These are phyloP conservation scores for Paramyrothecium sp. DNA, from an alignment of 2,329 filamentous ascomycete genomes.

Conservation along the genomic window DNA sequence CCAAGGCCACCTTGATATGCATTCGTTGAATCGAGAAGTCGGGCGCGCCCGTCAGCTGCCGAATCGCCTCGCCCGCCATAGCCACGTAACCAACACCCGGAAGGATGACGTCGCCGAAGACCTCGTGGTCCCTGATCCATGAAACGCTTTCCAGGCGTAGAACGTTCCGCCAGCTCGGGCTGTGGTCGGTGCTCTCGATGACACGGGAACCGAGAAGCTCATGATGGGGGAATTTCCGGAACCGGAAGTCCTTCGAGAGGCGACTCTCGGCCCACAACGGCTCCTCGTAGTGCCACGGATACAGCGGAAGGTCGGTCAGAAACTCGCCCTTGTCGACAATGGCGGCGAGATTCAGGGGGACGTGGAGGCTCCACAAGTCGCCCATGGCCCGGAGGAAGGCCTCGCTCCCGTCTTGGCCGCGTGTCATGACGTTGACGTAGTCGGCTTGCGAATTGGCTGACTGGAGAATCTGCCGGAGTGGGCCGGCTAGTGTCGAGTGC, in stretches of 20 bases:
- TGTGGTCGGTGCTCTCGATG: neutral
- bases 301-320: neutral
- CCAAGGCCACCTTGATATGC: neutral
- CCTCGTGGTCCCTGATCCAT: slow-evolving; percentile 39
- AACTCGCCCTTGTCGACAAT: too few species aligned
- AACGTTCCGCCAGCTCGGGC: slow-evolving; percentile 31
- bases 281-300: neutral
- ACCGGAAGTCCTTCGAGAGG: neutral
- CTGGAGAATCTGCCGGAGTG: slow-evolving; percentile 20
- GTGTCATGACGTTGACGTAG: neutral
- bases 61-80: slow-evolving; percentile 37
- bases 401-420: neutral
- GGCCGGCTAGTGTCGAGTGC: slow-evolving; percentile 20
- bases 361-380: too few species aligned
- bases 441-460: neutral
- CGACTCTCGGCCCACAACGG: neutral
- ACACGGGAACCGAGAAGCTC: neutral
- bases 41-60: slow-evolving; percentile 20
- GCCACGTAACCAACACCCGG: slow-evolving; percentile 37
- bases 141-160: slow-evolving; percentile 34
- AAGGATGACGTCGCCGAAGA: slow-evolving; percentile 37
- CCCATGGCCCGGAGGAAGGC: too few species aligned
- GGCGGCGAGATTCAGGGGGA: too few species aligned
- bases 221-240: neutral
- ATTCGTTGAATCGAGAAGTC: too few species aligned